These are phyloP conservation scores for Ganoderma sinense DNA, from an alignment of 1,284 basidiomycete species.

Conservation along the genomic window DNA sequence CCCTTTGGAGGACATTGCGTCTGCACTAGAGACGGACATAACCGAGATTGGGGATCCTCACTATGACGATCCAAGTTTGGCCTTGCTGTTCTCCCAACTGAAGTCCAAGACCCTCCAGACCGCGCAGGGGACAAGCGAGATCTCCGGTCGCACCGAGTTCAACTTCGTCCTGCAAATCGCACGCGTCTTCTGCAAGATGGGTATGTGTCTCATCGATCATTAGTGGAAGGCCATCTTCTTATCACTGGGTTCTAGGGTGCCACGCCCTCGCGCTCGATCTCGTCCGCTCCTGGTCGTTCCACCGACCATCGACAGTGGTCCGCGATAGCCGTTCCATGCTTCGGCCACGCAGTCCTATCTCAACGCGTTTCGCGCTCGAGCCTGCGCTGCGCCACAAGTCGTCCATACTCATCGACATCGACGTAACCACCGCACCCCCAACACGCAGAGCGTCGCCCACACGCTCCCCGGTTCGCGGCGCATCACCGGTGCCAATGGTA, in stretches of 20 bases:
- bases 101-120: slow-evolving; percentile 91
- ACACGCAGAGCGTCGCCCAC: slow-evolving; percentile 64
- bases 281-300: slow-evolving; percentile 90
- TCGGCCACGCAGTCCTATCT: slow-evolving; percentile 49
- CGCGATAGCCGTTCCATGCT: slow-evolving; percentile 37
- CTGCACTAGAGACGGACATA: slow-evolving; percentile 59
- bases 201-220: slow-evolving; percentile 51
- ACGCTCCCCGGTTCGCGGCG: slow-evolving; percentile 24
- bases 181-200: slow-evolving; percentile 92
- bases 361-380: slow-evolving; percentile 60
- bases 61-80: slow-evolving; percentile 92
- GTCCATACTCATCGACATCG: slow-evolving; percentile 89
- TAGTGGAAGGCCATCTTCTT: neutral
- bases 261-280: slow-evolving; percentile 89
- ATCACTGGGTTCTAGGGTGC: slow-evolving; percentile 62
- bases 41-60: slow-evolving; percentile 82
- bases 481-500: slow-evolving; percentile 5
- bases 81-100: slow-evolving; percentile 90
- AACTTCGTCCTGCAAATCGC: slow-evolving; percentile 95
- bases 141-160: slow-evolving; percentile 87
- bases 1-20: slow-evolving; percentile 76
- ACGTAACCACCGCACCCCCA: slow-evolving; percentile 69
- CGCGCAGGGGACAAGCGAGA: slow-evolving; percentile 89
- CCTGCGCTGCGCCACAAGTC: slow-evolving; percentile 64
- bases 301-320: slow-evolving; percentile 63